Conservation (phyloP, 2,329 filamentous ascomycete species). For the Nemania serpens region DNA sequence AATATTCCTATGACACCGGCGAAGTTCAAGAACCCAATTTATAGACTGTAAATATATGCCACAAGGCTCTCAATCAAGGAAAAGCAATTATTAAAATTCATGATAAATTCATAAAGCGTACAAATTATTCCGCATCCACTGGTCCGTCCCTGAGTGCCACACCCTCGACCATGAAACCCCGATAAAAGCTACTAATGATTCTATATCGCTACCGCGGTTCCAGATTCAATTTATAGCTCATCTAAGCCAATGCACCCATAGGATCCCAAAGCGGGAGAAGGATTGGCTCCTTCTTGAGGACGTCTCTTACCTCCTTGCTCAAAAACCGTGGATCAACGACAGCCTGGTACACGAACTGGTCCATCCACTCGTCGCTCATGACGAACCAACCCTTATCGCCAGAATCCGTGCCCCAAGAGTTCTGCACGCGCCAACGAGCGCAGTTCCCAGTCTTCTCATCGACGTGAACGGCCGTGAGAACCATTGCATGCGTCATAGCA, state of each 20-base stretch:
- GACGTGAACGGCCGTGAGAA: constrained; percentile 83
- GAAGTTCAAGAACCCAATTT: too few relatives aligned
- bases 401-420: constrained; percentile 73
- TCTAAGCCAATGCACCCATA: constrained; percentile 72
- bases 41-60: too few relatives aligned
- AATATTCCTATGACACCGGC: too few relatives aligned
- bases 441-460: constrained; percentile 64
- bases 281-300: constrained; percentile 71
- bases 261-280: constrained; percentile 80
- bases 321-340: constrained; percentile 77
- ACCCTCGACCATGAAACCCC: not conserved
- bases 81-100: not conserved
- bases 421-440: constrained; percentile 84
- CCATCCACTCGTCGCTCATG: constrained; percentile 82
- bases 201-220: not conserved
- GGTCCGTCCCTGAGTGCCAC: not conserved
- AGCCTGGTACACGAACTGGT: constrained; percentile 83
- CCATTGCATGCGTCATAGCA: constrained; percentile 92
- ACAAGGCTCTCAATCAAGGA: not conserved
- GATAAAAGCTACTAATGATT: not conserved
- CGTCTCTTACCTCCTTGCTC: constrained; percentile 67
- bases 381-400: constrained; percentile 87
- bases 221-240: not conserved
- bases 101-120: constrained; percentile 11
- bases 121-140: not conserved